These are phyloP conservation scores for Coemansia sp. DNA, from an alignment of 192 early-diverging fungal species.

Conservation along the genomic window DNA sequence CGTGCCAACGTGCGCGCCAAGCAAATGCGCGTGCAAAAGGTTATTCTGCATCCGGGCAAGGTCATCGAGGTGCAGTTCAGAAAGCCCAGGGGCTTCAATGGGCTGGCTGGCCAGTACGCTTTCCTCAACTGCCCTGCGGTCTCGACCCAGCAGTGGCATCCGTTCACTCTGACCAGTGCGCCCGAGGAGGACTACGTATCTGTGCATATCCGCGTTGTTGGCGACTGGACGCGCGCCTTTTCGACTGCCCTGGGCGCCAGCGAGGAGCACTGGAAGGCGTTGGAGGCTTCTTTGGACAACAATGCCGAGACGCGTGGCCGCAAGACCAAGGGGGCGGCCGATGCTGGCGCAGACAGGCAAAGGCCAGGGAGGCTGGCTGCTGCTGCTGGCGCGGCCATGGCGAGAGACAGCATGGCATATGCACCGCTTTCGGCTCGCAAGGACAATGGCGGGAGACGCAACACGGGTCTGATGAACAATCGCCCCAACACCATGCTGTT, in stretches of 20 bases:
- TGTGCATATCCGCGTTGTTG: conserved; percentile 72
- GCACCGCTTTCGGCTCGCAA: conserved; percentile 22
- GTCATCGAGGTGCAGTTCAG: conserved; percentile 78
- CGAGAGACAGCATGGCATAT: conserved; percentile 43
- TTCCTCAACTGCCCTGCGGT: conserved; percentile 74
- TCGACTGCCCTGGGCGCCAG: conserved; percentile 65
- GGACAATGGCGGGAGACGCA: conserved; percentile 7
- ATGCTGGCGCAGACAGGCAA: neutral
- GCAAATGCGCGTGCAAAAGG: conserved; percentile 71
- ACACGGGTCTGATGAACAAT: conserved; percentile 22
- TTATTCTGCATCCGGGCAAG: conserved; percentile 78
- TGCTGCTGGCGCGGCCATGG: conserved; percentile 5
- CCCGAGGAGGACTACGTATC: conserved; percentile 74
- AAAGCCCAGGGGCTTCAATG: conserved; percentile 58
- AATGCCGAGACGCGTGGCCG: conserved; percentile 4
- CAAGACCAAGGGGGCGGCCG: neutral
- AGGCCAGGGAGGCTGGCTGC: neutral
- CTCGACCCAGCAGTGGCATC: conserved; percentile 73
- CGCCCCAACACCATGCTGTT: conserved; percentile 44
- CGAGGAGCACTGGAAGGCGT: conserved; percentile 59
- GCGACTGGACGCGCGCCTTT: conserved; percentile 72
- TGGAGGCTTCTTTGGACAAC: conserved; percentile 29
- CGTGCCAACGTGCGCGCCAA: conserved; percentile 55
- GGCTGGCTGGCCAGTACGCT: conserved; percentile 76
- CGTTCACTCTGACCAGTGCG: conserved; percentile 79